Evolutionary conservation across 179 eudicot species (phyloP).

Genomic region (Silene noctiflora): DNA sequence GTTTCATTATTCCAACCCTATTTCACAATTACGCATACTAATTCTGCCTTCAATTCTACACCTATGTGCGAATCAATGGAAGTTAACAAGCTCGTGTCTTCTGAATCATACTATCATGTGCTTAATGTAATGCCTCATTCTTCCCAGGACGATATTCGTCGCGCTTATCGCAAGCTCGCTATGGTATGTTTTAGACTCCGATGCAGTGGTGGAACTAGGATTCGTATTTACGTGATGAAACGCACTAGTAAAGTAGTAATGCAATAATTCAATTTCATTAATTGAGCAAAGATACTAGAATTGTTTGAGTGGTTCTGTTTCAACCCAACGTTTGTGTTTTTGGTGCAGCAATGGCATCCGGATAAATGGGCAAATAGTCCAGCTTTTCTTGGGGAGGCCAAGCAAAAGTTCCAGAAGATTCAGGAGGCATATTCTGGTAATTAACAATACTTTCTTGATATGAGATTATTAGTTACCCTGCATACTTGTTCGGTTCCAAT

Average conservation of each 20-base stretch:
- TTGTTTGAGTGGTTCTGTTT: background rate
- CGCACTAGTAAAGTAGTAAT: too few relatives aligned
- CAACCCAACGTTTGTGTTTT: background rate
- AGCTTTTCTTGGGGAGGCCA: slow-evolving; percentile 53
- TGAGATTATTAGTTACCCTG: background rate
- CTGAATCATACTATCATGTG: slow-evolving; percentile 47
- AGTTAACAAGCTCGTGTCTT: slow-evolving; percentile 2
- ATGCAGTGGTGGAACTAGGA: too few relatives aligned
- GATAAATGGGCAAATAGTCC: slow-evolving; percentile 67
- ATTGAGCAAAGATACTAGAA: too few relatives aligned
- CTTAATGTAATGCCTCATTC: slow-evolving; percentile 48
- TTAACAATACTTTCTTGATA: background rate
- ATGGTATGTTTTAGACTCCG: slow-evolving; percentile 39
- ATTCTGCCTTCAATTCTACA: too few relatives aligned
- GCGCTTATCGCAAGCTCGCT: slow-evolving; percentile 74
- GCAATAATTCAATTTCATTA: too few relatives aligned
- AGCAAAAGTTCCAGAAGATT: slow-evolving; percentile 70
- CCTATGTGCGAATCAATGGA: slow-evolving; percentile 10
- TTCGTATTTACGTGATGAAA: too few relatives aligned
- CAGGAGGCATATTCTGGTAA: slow-evolving; percentile 91
- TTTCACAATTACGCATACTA: too few relatives aligned
- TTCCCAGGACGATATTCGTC: slow-evolving; percentile 55
- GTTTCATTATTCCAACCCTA: background rate
- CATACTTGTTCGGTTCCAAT: too few relatives aligned
- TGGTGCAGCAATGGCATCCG: slow-evolving; percentile 84